phyloP scores from a whole-genome alignment of 1,284 basidiomycete species.

The Trichosporon faecale region DNA sequence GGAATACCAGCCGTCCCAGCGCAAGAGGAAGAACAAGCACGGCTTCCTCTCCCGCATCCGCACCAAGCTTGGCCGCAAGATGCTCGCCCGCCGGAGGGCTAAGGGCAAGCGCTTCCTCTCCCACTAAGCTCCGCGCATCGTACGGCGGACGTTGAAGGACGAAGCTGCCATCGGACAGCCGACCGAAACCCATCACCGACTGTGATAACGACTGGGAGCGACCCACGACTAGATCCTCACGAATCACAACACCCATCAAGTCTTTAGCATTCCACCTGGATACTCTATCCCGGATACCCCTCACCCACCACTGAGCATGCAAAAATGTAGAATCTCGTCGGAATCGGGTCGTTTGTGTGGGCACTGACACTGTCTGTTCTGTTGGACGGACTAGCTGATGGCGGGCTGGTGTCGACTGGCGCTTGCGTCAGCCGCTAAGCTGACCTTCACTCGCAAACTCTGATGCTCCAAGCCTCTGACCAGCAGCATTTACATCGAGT shows the following conservation, averaged over 20 bases:
- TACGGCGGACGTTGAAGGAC: no score
- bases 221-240: neutral
- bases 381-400: no score
- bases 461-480: neutral
- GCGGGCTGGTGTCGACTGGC: neutral
- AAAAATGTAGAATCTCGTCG: conserved; percentile 4
- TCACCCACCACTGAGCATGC: conserved; percentile 11
- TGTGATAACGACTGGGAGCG: neutral
- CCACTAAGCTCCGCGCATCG: no score
- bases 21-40: conserved; percentile 81
- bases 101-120: conserved; percentile 64
- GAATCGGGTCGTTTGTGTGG: neutral
- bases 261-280: neutral
- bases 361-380: no score
- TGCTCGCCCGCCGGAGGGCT: conserved; percentile 59
- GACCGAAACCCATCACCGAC: neutral
- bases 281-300: neutral
- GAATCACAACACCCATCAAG: neutral
- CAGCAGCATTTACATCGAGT: conserved; percentile 1
- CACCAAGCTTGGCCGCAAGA: conserved; percentile 49
- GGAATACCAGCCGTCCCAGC: conserved; percentile 84
- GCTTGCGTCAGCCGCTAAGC: neutral
- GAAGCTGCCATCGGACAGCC: no score
- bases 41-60: conserved; percentile 70
- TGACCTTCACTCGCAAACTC: no score